A percentile compares a stretch with the other conserved stretches of the same genome.
These are phyloP conservation scores for Neurospora crassa DNA, from an alignment of 2,329 filamentous ascomycete species.

Conservation along the genomic window DNA sequence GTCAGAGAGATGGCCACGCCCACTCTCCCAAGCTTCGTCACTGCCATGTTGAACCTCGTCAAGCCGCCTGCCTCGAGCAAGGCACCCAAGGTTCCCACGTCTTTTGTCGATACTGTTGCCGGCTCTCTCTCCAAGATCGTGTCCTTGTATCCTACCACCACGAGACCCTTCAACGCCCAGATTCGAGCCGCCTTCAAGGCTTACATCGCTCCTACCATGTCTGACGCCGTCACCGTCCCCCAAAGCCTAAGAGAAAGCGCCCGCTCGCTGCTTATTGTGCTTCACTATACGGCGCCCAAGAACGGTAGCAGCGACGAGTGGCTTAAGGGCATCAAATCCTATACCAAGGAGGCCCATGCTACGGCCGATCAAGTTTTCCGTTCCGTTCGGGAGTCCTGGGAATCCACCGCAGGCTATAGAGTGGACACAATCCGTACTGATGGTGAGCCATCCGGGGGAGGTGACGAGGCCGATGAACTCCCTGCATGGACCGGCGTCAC, in stretches of 20 bases:
- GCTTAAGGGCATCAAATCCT: constrained; percentile 53
- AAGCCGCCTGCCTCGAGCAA: constrained; percentile 33
- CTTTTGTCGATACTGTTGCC: constrained; percentile 57
- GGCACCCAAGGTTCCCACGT: constrained; percentile 29
- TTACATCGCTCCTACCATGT: constrained; percentile 56
- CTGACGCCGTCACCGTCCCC: constrained; percentile 39
- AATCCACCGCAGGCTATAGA: constrained; percentile 48
- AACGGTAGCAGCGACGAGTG: constrained; percentile 70
- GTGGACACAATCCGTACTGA: constrained; percentile 34
- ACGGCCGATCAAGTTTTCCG: constrained; percentile 72
- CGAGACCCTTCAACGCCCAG: constrained; percentile 65
- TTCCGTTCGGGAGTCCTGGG: constrained; percentile 72
- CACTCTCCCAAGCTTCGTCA: constrained; percentile 64
- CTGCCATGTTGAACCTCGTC: constrained; percentile 59
- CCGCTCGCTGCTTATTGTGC: constrained; percentile 55
- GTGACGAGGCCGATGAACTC: constrained; percentile 40
- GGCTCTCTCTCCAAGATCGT: constrained; percentile 63
- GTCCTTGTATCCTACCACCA: constrained; percentile 72
- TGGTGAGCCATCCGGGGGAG: constrained; percentile 37
- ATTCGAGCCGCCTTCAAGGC: constrained; percentile 50
- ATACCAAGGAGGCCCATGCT: constrained; percentile 56
- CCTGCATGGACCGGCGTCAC: constrained; percentile 65
- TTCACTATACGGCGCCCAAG: constrained; percentile 76
- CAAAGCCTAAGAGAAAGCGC: constrained; percentile 46
- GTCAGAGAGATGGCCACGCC: constrained; percentile 83